Conservation (phyloP, 306 rosid genomes). For the Vicia faba region DNA sequence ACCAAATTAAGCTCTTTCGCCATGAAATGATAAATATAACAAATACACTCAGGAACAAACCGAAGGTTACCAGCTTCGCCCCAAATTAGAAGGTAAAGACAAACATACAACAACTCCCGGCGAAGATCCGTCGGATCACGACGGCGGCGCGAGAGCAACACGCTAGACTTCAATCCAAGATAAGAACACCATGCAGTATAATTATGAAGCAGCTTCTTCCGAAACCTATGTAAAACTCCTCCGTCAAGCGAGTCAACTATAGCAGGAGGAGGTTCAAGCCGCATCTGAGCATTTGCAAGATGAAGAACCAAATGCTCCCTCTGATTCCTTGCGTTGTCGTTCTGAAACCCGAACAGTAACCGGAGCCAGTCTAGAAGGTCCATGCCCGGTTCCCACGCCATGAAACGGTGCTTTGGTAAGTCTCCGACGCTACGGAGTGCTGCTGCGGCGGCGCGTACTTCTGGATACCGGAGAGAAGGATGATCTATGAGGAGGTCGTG, state of each 20-base stretch:
- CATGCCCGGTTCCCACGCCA: constrained; percentile 55
- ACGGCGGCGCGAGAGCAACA: constrained; percentile 41
- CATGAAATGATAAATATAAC: constrained; percentile 78
- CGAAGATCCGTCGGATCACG: constrained; percentile 50
- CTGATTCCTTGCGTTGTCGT: constrained; percentile 85
- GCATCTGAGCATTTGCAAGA: constrained; percentile 93
- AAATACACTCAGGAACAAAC: constrained; percentile 74
- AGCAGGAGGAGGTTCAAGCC: constrained; percentile 56
- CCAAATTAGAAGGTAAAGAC: constrained; percentile 73
- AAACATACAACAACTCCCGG: constrained; percentile 73
- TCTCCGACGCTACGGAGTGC: constrained; percentile 76
- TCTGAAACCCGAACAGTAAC: constrained; percentile 70
- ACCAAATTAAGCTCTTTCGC: constrained; percentile 77
- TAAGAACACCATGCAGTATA: constrained; percentile 81
- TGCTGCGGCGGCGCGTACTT: constrained; percentile 84
- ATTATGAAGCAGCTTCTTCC: constrained; percentile 64
- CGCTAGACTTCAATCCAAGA: constrained; percentile 62
- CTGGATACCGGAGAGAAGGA: constrained; percentile 80
- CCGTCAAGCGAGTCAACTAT: constrained; percentile 53
- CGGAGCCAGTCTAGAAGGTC: constrained; percentile 88
- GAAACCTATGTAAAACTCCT: constrained; percentile 55
- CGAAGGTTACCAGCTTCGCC: constrained; percentile 91
- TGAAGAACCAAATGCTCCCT: constrained; percentile 94
- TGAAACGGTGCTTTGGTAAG: constrained; percentile 67
- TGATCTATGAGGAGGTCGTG: constrained; percentile 75